Evolutionary conservation across 2,329 filamentous ascomycete species (phyloP).

Genomic region (Diaporthe caulivora): DNA sequence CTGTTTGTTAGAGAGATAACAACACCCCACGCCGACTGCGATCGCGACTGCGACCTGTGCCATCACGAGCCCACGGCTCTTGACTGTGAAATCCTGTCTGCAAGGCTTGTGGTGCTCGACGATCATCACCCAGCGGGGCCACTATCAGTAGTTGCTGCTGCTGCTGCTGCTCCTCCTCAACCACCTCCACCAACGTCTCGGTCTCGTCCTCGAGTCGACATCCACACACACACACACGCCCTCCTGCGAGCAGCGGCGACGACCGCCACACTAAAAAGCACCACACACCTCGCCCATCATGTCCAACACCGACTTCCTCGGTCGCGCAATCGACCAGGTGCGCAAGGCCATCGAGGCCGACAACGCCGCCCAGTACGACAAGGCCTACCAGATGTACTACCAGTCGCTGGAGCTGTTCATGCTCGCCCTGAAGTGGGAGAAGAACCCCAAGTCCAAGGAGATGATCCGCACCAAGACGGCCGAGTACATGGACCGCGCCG

Average conservation of each 20-base stretch:
- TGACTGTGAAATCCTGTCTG: slow-evolving; percentile 16
- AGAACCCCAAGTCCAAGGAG: slow-evolving; percentile 96
- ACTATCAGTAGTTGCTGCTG: not conserved
- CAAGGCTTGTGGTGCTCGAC: slow-evolving; percentile 32
- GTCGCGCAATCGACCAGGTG: slow-evolving; percentile 94
- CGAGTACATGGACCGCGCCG: slow-evolving; percentile 98
- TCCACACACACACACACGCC: not conserved
- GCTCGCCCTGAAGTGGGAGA: slow-evolving; percentile 99
- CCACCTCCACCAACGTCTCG: not conserved
- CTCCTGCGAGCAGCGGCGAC: slow-evolving; percentile 29
- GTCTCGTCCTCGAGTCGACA: not conserved
- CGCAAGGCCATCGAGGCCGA: slow-evolving; percentile 98
- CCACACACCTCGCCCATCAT: slow-evolving; percentile 62
- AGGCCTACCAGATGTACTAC: slow-evolving; percentile 97
- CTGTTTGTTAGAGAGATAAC: not conserved
- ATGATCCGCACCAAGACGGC: slow-evolving; percentile 96
- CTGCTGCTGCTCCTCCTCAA: not conserved
- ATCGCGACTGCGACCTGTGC: slow-evolving; percentile 14
- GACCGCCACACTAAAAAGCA: slow-evolving; percentile 29
- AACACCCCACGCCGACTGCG: not conserved
- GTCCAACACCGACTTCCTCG: slow-evolving; percentile 97
- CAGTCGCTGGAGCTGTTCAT: slow-evolving; percentile 97
- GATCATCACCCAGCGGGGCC: slow-evolving; percentile 5
- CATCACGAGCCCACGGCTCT: not conserved
- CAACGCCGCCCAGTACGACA: slow-evolving; percentile 95